phyloP scores from a whole-genome alignment of 2,329 filamentous ascomycete species.

The Claviceps paspali region DNA sequence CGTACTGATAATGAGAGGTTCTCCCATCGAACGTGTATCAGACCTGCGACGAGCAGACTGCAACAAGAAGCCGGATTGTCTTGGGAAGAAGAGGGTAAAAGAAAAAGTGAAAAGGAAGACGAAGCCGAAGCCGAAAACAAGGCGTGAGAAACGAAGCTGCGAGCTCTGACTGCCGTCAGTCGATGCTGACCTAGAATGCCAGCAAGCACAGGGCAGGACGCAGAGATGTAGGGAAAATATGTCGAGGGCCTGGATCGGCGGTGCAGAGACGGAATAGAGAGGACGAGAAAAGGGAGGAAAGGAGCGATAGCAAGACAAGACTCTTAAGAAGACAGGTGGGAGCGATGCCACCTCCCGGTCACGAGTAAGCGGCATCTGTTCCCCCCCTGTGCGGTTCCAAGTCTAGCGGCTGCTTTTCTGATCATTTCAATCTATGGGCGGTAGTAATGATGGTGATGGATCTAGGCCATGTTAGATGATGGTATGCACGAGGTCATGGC shows the following conservation, averaged over 20 bases:
- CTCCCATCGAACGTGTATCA: constrained; percentile 27
- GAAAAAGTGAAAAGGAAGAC: background rate
- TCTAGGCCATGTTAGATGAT: constrained; percentile 1
- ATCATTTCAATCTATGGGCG: background rate
- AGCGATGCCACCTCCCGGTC: background rate
- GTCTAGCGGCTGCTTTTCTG: background rate
- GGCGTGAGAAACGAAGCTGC: no score
- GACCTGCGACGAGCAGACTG: constrained; percentile 5
- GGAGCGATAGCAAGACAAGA: constrained; percentile 1
- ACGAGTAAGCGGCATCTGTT: background rate
- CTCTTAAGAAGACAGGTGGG: background rate
- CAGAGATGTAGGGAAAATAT: background rate
- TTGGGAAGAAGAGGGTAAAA: background rate
- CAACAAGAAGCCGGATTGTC: constrained; percentile 3
- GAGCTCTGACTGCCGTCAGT: background rate
- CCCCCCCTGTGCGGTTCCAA: background rate
- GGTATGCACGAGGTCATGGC: no score
- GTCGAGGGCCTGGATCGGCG: background rate
- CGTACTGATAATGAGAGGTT: constrained; percentile 21
- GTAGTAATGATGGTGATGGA: constrained; percentile 1
- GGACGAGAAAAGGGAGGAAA: constrained; percentile 1
- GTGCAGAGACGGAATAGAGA: constrained; percentile 1
- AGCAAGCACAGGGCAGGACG: background rate
- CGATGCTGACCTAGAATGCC: background rate
- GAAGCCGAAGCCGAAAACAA: no score